Evolutionary conservation across 1,284 basidiomycete species (phyloP), one percentile per base, ranked within the genome.

Genomic region (Bjerkandera adusta): DNA sequence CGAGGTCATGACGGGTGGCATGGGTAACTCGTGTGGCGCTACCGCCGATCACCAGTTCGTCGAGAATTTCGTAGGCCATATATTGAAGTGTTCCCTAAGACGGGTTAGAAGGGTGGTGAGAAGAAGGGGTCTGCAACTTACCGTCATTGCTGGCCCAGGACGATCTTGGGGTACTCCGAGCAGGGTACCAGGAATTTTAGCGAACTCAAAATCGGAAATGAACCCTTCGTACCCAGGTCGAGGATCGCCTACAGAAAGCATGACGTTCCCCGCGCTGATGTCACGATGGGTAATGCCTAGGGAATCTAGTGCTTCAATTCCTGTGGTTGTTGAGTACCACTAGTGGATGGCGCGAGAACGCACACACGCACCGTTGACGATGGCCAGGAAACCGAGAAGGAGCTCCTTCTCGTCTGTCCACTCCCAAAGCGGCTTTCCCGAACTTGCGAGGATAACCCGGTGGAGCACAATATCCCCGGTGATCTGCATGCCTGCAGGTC

Each of bases 381-480:
- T 43, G 2, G 48, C 51, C 13, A 18, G 20, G 1, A 50, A 22
- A 1, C 36, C 53, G 8, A 21, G 37, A 2, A 53, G 8, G 6
- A 55, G 30, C 34, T 53, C 48, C 6, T 15, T 6, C 6, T 47
- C 39, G 13, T 25, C 35, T 4, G 15, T 35, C 27, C 44, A 55
- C 18, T 48, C 49, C 53, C 53, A 53, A 3, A 55, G 16, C 5
- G 53, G 53, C 6, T 48, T 42, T 5, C 48, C 51, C 18, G 50
- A 45, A 12, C 36, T 41, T 13, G 20, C 26, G 5, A 51, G 16
- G 15, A 55, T 16, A n/a, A 55, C 30, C 7, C 49, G 45, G 37
- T 51, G 53, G 3, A 55, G 45, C 5, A 48, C 30, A 2, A 33
- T 34, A 5, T 26, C 29, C 3, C 35, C 30, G 4, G 11, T 30